Evolutionary conservation across 768 basidiomycete genomes (phyloP), one percentile per base, ranked within the genome.

Genomic region (Pleurotus tuber-regium): DNA sequence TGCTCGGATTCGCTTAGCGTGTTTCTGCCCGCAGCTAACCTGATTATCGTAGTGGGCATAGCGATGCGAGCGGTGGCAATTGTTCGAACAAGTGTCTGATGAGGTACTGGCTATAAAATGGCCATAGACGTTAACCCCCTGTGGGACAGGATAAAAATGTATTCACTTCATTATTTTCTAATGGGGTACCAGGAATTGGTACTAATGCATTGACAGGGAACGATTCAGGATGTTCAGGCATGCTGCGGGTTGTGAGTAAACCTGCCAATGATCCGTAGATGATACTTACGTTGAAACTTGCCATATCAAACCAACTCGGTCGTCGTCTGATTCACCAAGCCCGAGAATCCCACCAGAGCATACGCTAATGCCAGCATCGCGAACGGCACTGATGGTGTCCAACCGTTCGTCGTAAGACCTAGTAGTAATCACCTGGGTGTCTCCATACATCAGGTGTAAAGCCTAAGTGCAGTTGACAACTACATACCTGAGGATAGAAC

Each of bases 131-230:
- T n/a, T n/a, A n/a, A n/a, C n/a, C n/a, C n/a, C n/a, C n/a, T n/a
- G n/a, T n/a, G n/a, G n/a, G n/a, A n/a, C n/a, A n/a, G n/a, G n/a
- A n/a, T n/a, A n/a, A n/a, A n/a, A n/a, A n/a, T n/a, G n/a, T n/a
- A 61, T 73, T 57, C 60, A 87, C 93, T 68, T 95, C 89, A 62
- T 98, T 98, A 53, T 78, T 73, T 68, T 94, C 94, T 40, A 98
- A 71, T 10, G 96, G 96, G 4, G 96, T 98, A 29, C 96, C 96
- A 57, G 87, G 78, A 55, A 98, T 98, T 11, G 96, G 94, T 1
- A 98, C 96, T 51, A 98, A 78, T 11, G 96, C 95, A 66, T 98
- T 98, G 54, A 98, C 95, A 0, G 96, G 96, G 77, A 98, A 98
- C 4, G 92, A 95, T 66, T 98, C 96, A n/a, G 96, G 96, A 61